Percentiles rank a stretch among this genome's conserved stretches.
Conservation (phyloP, 805 yeast genomes). For the Hemisphaericaspora nanyangensis region DNA sequence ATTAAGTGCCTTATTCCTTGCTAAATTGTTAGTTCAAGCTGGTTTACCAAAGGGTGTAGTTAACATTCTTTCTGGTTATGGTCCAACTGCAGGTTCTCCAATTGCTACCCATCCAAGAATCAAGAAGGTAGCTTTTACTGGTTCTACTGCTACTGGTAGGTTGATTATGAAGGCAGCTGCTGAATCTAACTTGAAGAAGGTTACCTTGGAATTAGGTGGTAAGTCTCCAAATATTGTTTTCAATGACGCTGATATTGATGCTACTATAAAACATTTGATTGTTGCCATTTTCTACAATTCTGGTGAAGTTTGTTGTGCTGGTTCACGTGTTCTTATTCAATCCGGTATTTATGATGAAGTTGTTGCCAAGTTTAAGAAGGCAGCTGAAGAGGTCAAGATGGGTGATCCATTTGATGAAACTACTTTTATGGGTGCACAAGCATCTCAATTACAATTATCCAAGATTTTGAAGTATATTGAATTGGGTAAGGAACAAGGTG, state of each 20-base stretch:
- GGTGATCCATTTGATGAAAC: slow-evolving; percentile 84
- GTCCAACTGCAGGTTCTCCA: slow-evolving; percentile 79
- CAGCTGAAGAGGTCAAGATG: slow-evolving; percentile 55
- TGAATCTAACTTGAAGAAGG: slow-evolving; percentile 76
- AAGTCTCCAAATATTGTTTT: slow-evolving; percentile 90
- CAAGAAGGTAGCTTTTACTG: slow-evolving; percentile 92
- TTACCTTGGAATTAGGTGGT: slow-evolving; percentile 94
- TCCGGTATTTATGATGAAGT: slow-evolving; percentile 79
- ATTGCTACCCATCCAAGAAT: slow-evolving; percentile 74
- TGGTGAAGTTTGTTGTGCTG: slow-evolving; percentile 96
- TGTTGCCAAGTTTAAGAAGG: slow-evolving; percentile 55
- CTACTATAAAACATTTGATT: slow-evolving; percentile 71
- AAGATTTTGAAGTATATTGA: slow-evolving; percentile 75
- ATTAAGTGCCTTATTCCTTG: slow-evolving; percentile 75
- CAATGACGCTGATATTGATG: slow-evolving; percentile 76
- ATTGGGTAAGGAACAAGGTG: slow-evolving; percentile 80
- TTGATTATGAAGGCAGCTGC: slow-evolving; percentile 78
- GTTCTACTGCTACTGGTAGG: slow-evolving; percentile 90
- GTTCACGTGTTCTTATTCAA: slow-evolving; percentile 87
- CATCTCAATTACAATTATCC: slow-evolving; percentile 73
- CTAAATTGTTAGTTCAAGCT: slow-evolving; percentile 67
- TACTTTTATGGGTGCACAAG: slow-evolving; percentile 89
- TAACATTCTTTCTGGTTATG: slow-evolving; percentile 83
- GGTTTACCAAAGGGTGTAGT: slow-evolving; percentile 91
- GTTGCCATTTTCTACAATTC: slow-evolving; percentile 87